These are phyloP conservation scores for Hysterium pulicare DNA, from an alignment of 2,329 filamentous ascomycete genomes.

Conservation along the genomic window DNA sequence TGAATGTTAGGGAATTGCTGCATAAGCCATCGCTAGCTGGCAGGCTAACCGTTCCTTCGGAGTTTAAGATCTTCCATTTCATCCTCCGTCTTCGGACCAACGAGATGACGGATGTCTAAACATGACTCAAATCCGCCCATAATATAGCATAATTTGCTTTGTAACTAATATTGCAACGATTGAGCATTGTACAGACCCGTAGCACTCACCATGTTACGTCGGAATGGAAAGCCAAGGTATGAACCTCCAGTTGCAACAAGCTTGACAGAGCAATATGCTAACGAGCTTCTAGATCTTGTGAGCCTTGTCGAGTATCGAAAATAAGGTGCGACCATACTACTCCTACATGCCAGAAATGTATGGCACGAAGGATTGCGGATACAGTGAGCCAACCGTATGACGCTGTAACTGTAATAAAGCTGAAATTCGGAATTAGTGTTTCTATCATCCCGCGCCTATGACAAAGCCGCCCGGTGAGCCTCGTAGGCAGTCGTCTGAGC, in stretches of 20 bases:
- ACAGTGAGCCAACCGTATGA: constrained; percentile 21
- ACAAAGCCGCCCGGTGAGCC: constrained; percentile 34
- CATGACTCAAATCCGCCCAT: too few relatives aligned
- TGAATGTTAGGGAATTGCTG: too few relatives aligned
- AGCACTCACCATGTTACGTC: too few relatives aligned
- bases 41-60: too few relatives aligned
- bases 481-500: constrained; percentile 29
- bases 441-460: constrained; percentile 36
- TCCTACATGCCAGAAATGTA: constrained; percentile 34
- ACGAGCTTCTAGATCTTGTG: constrained; percentile 24
- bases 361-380: constrained; percentile 28
- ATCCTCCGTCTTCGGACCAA: too few relatives aligned
- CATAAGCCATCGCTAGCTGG: too few relatives aligned
- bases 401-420: not conserved
- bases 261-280: constrained; percentile 6
- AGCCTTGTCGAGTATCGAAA: constrained; percentile 36
- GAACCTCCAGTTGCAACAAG: constrained; percentile 14
- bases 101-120: too few relatives aligned
- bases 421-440: constrained; percentile 20
- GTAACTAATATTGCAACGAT: too few relatives aligned
- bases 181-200: too few relatives aligned
- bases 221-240: constrained; percentile 36
- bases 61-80: too few relatives aligned
- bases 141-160: too few relatives aligned
- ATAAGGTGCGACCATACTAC: constrained; percentile 33